Evolutionary conservation across 1,284 basidiomycete genomes (phyloP).

Genomic region (Rhodotorula sp.): DNA sequence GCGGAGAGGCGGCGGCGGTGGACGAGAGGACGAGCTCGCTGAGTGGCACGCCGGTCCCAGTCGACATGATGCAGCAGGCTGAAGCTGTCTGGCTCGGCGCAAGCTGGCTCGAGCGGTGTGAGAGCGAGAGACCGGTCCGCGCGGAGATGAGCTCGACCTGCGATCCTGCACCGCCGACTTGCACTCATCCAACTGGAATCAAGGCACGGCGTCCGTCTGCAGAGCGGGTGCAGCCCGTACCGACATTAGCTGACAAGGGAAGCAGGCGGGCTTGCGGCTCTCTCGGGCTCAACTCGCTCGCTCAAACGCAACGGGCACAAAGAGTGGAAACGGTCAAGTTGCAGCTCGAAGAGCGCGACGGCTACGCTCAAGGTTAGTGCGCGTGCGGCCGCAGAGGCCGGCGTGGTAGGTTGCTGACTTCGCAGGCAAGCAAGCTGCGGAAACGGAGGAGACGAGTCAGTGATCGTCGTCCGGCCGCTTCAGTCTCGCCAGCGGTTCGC

Average conservation of each 20-base stretch:
- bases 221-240: too few species aligned
- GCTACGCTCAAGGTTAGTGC: not conserved
- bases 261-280: too few species aligned
- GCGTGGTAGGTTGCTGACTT: too few species aligned
- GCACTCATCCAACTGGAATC: not conserved
- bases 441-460: not conserved
- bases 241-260: too few species aligned
- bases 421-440: not conserved
- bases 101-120: not conserved
- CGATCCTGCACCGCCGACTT: not conserved
- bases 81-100: too few species aligned
- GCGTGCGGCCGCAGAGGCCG: too few species aligned
- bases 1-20: conserved; percentile 40
- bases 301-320: too few species aligned
- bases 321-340: not conserved
- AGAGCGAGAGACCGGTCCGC: not conserved
- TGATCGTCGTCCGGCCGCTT: not conserved
- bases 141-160: not conserved
- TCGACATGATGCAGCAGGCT: not conserved
- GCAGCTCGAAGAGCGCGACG: not conserved
- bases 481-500: not conserved
- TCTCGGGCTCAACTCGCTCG: not conserved
- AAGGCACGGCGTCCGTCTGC: too few species aligned
- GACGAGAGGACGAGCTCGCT: conserved; percentile 41
- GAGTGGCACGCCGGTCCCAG: not conserved